phyloP scores from a whole-genome alignment of 306 rosid species.

The Rubus idaeus region DNA sequence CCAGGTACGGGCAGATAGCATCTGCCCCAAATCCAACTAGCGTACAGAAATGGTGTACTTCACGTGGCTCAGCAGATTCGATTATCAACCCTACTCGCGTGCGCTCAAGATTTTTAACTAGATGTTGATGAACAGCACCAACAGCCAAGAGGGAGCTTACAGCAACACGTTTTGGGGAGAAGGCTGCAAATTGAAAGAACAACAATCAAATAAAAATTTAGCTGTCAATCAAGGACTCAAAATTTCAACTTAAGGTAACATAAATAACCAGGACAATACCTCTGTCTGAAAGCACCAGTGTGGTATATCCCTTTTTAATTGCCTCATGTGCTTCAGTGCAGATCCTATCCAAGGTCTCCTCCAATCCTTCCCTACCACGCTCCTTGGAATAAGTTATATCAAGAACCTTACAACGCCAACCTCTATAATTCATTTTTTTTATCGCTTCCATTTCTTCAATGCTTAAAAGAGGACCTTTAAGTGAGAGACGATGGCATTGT shows the following conservation, averaged over 20 bases:
- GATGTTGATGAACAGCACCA: conserved; percentile 95
- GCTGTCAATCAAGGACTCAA: background rate
- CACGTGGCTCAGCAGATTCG: conserved; percentile 99
- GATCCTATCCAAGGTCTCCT: conserved; percentile 82
- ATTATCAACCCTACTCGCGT: conserved; percentile 87
- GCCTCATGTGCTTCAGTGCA: conserved; percentile 83
- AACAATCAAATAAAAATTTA: background rate
- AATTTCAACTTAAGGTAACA: background rate
- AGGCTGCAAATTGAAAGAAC: conserved; percentile 48
- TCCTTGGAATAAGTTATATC: conserved; percentile 84
- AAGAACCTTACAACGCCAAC: conserved; percentile 89
- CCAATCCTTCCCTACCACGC: conserved; percentile 72
- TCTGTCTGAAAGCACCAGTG: conserved; percentile 90
- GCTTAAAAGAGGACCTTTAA: conserved; percentile 79
- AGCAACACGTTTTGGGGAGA: conserved; percentile 75
- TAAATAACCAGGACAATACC: conserved; percentile 45
- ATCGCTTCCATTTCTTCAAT: conserved; percentile 79
- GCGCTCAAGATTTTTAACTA: conserved; percentile 87
- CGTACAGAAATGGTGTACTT: conserved; percentile 98
- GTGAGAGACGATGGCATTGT: conserved; percentile 92
- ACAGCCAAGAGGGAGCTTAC: conserved; percentile 96
- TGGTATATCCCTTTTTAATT: conserved; percentile 78
- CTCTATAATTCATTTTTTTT: conserved; percentile 81
- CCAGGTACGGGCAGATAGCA: conserved; percentile 92
- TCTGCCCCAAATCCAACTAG: conserved; percentile 96